A percentile compares a stretch with the other conserved stretches of the same genome.
Conservation (phyloP, 371 early-diverging fungal species). For the Mucor mucedo region DNA sequence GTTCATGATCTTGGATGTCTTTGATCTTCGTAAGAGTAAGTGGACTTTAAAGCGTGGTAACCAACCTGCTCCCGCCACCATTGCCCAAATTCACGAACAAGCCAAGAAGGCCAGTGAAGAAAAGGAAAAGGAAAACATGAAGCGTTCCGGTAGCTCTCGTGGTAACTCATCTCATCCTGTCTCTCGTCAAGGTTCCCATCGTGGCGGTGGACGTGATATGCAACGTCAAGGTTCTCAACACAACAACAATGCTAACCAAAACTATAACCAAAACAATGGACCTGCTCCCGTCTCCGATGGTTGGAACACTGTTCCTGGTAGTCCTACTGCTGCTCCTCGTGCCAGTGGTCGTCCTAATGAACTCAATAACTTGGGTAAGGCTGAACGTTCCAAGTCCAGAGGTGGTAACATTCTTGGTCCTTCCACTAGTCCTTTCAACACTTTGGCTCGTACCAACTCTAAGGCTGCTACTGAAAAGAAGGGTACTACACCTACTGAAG, state of each 20-base stretch:
- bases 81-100: slow-evolving; percentile 89
- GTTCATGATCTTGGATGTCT: slow-evolving; percentile 92
- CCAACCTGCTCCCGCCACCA: slow-evolving; percentile 81
- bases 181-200: slow-evolving; percentile 60
- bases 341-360: slow-evolving; percentile 68
- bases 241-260: slow-evolving; percentile 3
- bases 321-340: slow-evolving; percentile 45
- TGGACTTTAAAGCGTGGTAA: slow-evolving; percentile 75
- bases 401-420: slow-evolving; percentile 60
- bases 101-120: slow-evolving; percentile 68
- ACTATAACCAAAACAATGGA: slow-evolving; percentile 2
- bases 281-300: slow-evolving; percentile 58
- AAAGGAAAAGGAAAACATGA: slow-evolving; percentile 65
- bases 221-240: slow-evolving; percentile 55
- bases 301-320: slow-evolving; percentile 69
- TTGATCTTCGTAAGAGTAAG: slow-evolving; percentile 83
- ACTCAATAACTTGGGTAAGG: slow-evolving; percentile 80
- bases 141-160: slow-evolving; percentile 69
- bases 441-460: slow-evolving; percentile 38
- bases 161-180: slow-evolving; percentile 60
- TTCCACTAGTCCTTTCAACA: slow-evolving; percentile 62
- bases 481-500: slow-evolving; percentile 24
- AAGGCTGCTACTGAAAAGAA: slow-evolving; percentile 43
- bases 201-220: slow-evolving; percentile 49
- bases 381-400: slow-evolving; percentile 66